Percentiles rank a stretch among this genome's conserved stretches.
These are phyloP conservation scores for Kregervanrija delftensis DNA, from an alignment of 805 yeast species.

Conservation along the genomic window DNA sequence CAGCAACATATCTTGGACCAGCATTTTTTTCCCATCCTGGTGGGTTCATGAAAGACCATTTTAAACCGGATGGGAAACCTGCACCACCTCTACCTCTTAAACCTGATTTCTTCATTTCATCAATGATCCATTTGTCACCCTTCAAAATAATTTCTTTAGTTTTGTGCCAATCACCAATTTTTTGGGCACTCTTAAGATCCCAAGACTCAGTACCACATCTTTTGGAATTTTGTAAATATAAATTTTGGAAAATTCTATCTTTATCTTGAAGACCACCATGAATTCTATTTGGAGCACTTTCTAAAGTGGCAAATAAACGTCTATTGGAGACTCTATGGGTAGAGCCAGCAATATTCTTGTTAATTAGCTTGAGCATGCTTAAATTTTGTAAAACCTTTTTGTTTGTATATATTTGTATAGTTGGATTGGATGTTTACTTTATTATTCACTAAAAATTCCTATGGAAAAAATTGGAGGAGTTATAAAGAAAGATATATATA, in stretches of 20 bases:
- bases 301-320: constrained; percentile 34
- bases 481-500: too few relatives aligned
- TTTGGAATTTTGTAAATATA: constrained; percentile 44
- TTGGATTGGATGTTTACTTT: neutral
- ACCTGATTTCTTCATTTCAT: constrained; percentile 78
- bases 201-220: constrained; percentile 50
- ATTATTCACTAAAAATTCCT: too few relatives aligned
- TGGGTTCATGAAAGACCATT: constrained; percentile 93
- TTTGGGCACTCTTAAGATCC: constrained; percentile 65
- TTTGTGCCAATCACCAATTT: constrained; percentile 89
- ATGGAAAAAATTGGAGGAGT: too few relatives aligned
- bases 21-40: constrained; percentile 90
- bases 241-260: constrained; percentile 83
- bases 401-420: neutral
- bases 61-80: constrained; percentile 85
- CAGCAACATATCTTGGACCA: constrained; percentile 86
- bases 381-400: neutral
- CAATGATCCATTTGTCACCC: constrained; percentile 88
- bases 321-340: constrained; percentile 2
- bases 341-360: neutral
- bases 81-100: constrained; percentile 93
- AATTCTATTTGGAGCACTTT: constrained; percentile 43
- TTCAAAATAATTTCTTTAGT: constrained; percentile 78
- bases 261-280: constrained; percentile 75
- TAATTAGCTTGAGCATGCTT: constrained; percentile 8